Evolutionary conservation across 176 grass and related monocot genomes (phyloP).

Genomic region (Eragrostis curvula): DNA sequence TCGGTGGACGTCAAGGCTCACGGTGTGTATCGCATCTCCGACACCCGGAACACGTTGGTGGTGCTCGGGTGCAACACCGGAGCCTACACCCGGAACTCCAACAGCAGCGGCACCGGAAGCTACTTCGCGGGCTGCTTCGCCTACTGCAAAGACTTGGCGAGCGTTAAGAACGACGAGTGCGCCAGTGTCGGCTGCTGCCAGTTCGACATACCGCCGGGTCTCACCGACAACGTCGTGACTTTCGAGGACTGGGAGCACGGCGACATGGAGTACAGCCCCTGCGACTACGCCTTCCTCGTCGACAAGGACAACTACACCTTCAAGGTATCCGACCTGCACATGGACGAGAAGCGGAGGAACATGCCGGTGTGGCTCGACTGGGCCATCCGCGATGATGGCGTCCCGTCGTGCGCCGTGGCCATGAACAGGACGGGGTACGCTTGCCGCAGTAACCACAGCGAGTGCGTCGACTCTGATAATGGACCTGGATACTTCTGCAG

Average conservation of each 20-base stretch:
- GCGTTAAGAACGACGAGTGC: background rate
- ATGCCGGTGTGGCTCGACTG: constrained; percentile 44
- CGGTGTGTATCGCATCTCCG: background rate
- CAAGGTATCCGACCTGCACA: background rate
- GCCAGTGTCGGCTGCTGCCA: constrained; percentile 23
- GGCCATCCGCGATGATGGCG: constrained; percentile 24
- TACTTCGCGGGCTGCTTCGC: constrained; percentile 37
- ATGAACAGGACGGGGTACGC: background rate
- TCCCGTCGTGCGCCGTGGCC: background rate
- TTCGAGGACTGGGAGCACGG: background rate
- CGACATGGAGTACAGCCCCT: background rate
- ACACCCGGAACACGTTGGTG: background rate
- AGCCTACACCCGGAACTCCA: background rate
- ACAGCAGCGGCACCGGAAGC: background rate
- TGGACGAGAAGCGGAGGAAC: background rate
- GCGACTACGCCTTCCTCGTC: constrained; percentile 37
- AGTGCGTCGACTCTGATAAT: constrained; percentile 30
- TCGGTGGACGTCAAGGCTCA: background rate
- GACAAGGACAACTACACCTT: background rate
- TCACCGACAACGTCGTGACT: background rate
- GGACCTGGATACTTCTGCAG: constrained; percentile 35
- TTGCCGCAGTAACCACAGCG: constrained; percentile 11
- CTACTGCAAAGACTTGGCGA: background rate
- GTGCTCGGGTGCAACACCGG: constrained; percentile 12
- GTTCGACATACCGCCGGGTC: background rate